These are phyloP conservation scores for Cercospora sojina DNA, from an alignment of 2,329 filamentous ascomycete species.

Conservation along the genomic window DNA sequence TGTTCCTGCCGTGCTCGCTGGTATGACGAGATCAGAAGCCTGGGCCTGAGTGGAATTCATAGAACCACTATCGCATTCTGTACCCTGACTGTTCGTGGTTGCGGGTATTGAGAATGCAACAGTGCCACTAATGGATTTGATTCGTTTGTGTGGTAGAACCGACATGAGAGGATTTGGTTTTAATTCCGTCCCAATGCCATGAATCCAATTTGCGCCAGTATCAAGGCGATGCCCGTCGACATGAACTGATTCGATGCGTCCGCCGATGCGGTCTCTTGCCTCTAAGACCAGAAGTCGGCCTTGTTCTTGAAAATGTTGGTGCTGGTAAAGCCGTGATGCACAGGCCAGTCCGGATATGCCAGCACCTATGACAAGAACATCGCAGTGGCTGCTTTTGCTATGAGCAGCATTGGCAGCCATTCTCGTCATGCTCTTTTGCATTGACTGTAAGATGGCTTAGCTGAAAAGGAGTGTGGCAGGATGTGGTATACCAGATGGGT, in stretches of 20 bases:
- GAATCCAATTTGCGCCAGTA: slow-evolving; percentile 34
- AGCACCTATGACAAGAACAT: slow-evolving; percentile 28
- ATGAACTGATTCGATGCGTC: slow-evolving; percentile 27
- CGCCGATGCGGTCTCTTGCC: slow-evolving; percentile 29
- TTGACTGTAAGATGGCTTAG: neutral
- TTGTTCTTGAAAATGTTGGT: slow-evolving; percentile 13
- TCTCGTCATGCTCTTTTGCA: slow-evolving; percentile 4
- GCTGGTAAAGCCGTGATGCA: slow-evolving; percentile 26
- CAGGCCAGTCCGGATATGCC: slow-evolving; percentile 30
- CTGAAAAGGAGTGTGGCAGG: neutral
- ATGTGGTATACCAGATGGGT: neutral
- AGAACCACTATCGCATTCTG: neutral
- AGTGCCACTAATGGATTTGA: slow-evolving; percentile 18
- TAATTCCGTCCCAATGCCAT: slow-evolving; percentile 28
- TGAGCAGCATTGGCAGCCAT: slow-evolving; percentile 6
- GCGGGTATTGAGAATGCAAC: slow-evolving; percentile 22
- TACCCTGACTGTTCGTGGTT: neutral
- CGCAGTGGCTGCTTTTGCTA: neutral
- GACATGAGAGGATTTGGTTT: slow-evolving; percentile 30
- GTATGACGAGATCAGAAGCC: slow-evolving; percentile 22
- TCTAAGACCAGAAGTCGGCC: slow-evolving; percentile 28
- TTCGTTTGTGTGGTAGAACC: slow-evolving; percentile 27
- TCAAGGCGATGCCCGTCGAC: slow-evolving; percentile 29
- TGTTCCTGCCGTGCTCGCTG: slow-evolving; percentile 15
- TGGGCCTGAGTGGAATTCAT: neutral